Evolutionary conservation across 2,329 filamentous ascomycete genomes (phyloP).

Genomic region (Colletotrichum abscissum): DNA sequence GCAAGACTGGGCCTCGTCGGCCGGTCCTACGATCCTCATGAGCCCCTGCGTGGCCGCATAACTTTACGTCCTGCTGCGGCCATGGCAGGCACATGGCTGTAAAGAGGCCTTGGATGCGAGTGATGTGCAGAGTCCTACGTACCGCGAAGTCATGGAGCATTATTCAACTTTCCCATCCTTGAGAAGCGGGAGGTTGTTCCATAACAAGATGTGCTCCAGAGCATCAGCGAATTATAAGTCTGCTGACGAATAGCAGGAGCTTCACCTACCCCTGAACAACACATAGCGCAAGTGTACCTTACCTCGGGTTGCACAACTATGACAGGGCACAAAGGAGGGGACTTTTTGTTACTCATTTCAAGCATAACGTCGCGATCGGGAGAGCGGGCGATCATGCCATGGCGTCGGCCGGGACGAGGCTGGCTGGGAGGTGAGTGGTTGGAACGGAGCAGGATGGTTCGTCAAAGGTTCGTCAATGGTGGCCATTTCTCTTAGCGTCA

Average conservation of each 20-base stretch:
- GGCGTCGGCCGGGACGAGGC: background rate
- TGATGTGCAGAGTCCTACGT: background rate
- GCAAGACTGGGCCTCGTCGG: background rate
- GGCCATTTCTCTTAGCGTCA: background rate
- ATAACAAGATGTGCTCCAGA: background rate
- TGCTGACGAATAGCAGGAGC: background rate
- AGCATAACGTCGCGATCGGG: background rate
- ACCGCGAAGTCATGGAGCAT: background rate
- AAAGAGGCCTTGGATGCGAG: background rate
- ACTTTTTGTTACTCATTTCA: background rate
- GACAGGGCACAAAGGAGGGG: background rate
- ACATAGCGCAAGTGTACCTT: background rate
- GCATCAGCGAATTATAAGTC: background rate
- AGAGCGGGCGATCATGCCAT: background rate
- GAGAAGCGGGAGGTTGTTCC: background rate
- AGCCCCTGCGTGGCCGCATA: background rate
- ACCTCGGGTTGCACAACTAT: background rate
- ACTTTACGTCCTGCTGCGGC: background rate
- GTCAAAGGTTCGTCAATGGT: background rate
- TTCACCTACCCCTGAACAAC: background rate
- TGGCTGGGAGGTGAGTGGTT: background rate
- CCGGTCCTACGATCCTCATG: background rate
- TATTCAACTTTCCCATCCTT: background rate
- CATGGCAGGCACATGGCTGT: background rate
- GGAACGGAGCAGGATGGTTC: background rate